Base-by-base conservation (phyloP, 495 filamentous ascomycete species). In the Lepidopterella palustris region DNA sequence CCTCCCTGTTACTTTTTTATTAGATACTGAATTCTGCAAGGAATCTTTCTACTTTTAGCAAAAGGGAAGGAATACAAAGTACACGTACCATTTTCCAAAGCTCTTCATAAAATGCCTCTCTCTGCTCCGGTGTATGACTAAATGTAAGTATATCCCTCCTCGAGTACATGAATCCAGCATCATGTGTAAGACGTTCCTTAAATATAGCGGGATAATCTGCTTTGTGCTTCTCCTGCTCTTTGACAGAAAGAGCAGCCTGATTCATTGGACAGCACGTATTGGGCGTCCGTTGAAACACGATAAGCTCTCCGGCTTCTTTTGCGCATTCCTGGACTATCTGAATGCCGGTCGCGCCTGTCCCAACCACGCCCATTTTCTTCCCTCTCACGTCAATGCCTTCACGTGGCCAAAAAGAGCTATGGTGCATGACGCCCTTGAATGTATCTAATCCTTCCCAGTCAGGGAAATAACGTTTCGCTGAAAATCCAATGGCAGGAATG, bases 371-470 rank as follows among this genome's bases (percentile, higher is more conserved):
- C 27, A 73, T 69, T 5, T 73, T 70, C 66, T 85, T 84, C 40
- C 72, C 72, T 18, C 65, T 66, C 6, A 83, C 65, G 57, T 81
- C 70, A 32, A 82, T 68, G 10, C 69, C 66, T 5, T 77, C 68
- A 11, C 78, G 71, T 0, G 83, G 83, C 84, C 84, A 87, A 68
- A 79, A 77, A 3, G 80, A 78, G 0, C 82, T 76, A 56, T 87
- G 83, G 57, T 81, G 71, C 4, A 83, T 71, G 3, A 63, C 40
- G 5, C 84, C 82, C 21, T 76, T 70, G 75, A 80, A 87, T 0
- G 71, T 73, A 0, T 78, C 73, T 3, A 85, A 65, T 3, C 81
- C 81, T n/a, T 70, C 63, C 73, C 75, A 82, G 5, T 74, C 66
- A 0, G 83, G 82, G 52, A 74, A 63, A 35, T 76, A 71, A 15